Conservation (phyloP, 83 land plant species). For the Diphasiastrum complanatum region DNA sequence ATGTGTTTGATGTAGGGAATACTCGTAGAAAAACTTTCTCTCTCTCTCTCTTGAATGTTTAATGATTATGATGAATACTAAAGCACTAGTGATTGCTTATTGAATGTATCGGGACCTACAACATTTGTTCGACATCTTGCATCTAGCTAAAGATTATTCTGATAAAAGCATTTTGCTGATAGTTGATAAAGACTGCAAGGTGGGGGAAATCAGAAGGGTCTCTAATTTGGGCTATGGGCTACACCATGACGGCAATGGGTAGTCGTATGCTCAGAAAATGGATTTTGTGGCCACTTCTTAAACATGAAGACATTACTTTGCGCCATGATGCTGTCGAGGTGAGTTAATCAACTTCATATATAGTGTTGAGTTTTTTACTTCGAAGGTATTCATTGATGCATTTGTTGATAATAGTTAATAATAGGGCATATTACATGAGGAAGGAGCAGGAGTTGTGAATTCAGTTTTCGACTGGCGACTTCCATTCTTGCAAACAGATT, state of each 20-base stretch:
- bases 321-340: slow-evolving; percentile 25
- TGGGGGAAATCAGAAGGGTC: slow-evolving; percentile 24
- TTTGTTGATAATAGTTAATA: background rate
- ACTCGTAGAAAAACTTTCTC: too few relatives aligned
- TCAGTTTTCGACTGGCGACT: too few relatives aligned
- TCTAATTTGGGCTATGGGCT: slow-evolving; percentile 17
- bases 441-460: too few relatives aligned
- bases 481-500: too few relatives aligned
- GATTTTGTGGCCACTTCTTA: slow-evolving; percentile 18
- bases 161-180: background rate
- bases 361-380: background rate
- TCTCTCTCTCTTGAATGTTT: too few relatives aligned
- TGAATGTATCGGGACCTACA: too few relatives aligned
- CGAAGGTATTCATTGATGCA: background rate
- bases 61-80: too few relatives aligned
- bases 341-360: background rate
- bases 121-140: too few relatives aligned
- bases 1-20: too few relatives aligned
- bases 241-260: slow-evolving; percentile 22
- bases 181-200: slow-evolving; percentile 14
- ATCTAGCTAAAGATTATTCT: too few relatives aligned
- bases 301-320: slow-evolving; percentile 3
- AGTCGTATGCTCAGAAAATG: slow-evolving; percentile 16
- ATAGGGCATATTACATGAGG: too few relatives aligned
- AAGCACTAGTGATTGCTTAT: too few relatives aligned